Evolutionary conservation across 352 stramenopile species (phyloP).

Genomic region (Thraustochytrium sp.): DNA sequence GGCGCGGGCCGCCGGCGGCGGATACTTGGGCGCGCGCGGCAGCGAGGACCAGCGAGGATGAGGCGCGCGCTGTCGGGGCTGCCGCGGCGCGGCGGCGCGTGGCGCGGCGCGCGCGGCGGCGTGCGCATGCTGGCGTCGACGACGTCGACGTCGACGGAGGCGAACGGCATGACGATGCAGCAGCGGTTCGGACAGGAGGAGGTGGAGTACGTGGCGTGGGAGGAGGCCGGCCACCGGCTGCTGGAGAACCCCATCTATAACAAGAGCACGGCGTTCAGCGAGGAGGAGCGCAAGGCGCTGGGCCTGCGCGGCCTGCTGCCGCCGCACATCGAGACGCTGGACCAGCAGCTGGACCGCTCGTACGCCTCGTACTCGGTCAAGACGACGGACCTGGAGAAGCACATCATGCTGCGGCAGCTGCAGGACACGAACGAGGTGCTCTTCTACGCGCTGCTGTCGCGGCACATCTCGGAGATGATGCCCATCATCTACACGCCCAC

Average conservation of each 20-base stretch:
- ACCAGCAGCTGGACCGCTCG: slow-evolving; percentile 37
- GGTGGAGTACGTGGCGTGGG: slow-evolving; percentile 27
- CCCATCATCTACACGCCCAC: slow-evolving; percentile 95
- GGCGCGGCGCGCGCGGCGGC: no score
- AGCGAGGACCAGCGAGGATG: no score
- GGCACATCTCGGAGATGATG: slow-evolving; percentile 82
- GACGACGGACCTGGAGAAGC: slow-evolving; percentile 30
- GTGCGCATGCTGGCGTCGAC: no score
- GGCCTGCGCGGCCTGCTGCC: slow-evolving; percentile 34
- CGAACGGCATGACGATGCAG: no score
- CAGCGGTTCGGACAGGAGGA: no score
- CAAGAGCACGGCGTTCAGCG: slow-evolving; percentile 21
- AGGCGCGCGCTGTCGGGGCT: no score
- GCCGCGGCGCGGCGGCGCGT: no score
- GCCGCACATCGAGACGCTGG: background rate
- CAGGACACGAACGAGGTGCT: slow-evolving; percentile 79
- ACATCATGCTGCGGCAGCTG: slow-evolving; percentile 54
- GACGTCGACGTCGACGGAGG: no score
- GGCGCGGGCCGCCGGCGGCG: no score
- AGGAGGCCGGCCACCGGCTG: slow-evolving; percentile 37
- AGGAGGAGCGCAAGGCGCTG: slow-evolving; percentile 25
- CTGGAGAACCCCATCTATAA: slow-evolving; percentile 39
- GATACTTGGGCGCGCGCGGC: no score
- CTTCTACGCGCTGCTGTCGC: slow-evolving; percentile 80
- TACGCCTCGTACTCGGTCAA: background rate